These are phyloP conservation scores for Passalora sequoiae DNA, from an alignment of 2,329 filamentous ascomycete species.

Conservation along the genomic window DNA sequence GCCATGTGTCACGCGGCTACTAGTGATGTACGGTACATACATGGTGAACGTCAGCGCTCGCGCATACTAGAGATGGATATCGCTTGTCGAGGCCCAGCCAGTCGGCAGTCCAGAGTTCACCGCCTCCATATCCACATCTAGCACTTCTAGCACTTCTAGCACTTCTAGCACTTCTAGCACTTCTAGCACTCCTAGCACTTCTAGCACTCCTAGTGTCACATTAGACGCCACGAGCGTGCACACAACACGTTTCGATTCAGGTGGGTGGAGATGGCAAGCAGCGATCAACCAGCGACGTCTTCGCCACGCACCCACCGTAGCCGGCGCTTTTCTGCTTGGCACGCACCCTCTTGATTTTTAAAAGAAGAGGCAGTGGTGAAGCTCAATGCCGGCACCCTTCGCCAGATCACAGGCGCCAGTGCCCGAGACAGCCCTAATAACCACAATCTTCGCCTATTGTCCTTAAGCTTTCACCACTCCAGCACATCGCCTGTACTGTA, in stretches of 20 bases:
- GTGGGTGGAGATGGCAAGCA: background rate
- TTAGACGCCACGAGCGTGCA: conserved; percentile 17
- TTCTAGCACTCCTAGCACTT: too few relatives aligned
- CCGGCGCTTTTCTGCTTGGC: conserved; percentile 3
- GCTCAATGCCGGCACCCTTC: conserved; percentile 25
- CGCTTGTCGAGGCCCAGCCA: conserved; percentile 19
- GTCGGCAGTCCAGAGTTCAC: conserved; percentile 25
- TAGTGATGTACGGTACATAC: too few relatives aligned
- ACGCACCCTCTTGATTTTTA: background rate
- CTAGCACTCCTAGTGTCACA: conserved; percentile 9
- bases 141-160: too few relatives aligned
- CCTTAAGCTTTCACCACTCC: conserved; percentile 11
- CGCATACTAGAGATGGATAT: conserved; percentile 18
- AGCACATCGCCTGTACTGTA: too few relatives aligned
- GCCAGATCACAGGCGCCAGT: conserved; percentile 18
- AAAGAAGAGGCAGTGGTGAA: background rate
- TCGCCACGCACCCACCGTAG: conserved; percentile 4
- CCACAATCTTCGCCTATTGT: conserved; percentile 1
- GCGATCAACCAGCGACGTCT: conserved; percentile 1
- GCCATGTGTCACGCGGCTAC: conserved; percentile 13
- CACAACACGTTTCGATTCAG: conserved; percentile 11
- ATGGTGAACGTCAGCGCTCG: conserved; percentile 9
- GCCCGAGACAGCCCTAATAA: conserved; percentile 20
- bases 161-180: too few relatives aligned
- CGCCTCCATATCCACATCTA: conserved; percentile 23